phyloP scores from a whole-genome alignment of 768 basidiomycete species.

The Fomitopsis serialis region DNA sequence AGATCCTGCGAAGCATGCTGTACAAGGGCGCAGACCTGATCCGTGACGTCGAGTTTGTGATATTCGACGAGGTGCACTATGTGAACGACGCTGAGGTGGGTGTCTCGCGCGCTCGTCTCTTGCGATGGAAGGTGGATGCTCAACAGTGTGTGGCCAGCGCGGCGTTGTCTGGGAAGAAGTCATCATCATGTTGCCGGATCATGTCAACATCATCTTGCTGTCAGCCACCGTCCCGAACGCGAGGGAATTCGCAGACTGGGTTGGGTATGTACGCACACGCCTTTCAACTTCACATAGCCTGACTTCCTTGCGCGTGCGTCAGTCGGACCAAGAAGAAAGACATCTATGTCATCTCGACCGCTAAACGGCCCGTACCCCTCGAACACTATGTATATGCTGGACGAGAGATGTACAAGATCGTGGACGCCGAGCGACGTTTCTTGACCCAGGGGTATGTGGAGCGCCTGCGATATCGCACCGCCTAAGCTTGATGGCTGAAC shows the following conservation, averaged over 20 bases:
- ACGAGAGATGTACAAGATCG: slow-evolving; percentile 89
- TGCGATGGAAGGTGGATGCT: neutral
- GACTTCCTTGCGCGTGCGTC: neutral
- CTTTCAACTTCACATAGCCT: neutral
- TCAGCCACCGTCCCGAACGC: slow-evolving; percentile 98
- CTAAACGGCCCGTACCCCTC: slow-evolving; percentile 92
- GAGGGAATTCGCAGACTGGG: slow-evolving; percentile 98
- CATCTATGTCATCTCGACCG: slow-evolving; percentile 97
- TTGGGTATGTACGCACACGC: slow-evolving; percentile 61
- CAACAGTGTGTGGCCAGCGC: slow-evolving; percentile 48
- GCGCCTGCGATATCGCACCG: neutral
- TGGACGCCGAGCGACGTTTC: slow-evolving; percentile 76
- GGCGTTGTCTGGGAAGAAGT: slow-evolving; percentile 99
- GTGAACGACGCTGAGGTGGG: slow-evolving; percentile 96
- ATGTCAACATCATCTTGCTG: slow-evolving; percentile 94
- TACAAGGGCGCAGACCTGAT: slow-evolving; percentile 99
- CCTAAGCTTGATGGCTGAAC: neutral
- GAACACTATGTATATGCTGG: slow-evolving; percentile 97
- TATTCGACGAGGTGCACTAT: slow-evolving; percentile 99
- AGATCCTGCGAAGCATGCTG: slow-evolving; percentile 96
- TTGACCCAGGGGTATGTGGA: slow-evolving; percentile 55
- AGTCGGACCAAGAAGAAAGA: slow-evolving; percentile 99
- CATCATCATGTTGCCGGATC: slow-evolving; percentile 98
- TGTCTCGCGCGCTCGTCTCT: slow-evolving; percentile 7
- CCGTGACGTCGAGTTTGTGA: slow-evolving; percentile 97